Base-by-base conservation (phyloP, 768 basidiomycete genomes). In the Rhodotorula babjevae region DNA sequence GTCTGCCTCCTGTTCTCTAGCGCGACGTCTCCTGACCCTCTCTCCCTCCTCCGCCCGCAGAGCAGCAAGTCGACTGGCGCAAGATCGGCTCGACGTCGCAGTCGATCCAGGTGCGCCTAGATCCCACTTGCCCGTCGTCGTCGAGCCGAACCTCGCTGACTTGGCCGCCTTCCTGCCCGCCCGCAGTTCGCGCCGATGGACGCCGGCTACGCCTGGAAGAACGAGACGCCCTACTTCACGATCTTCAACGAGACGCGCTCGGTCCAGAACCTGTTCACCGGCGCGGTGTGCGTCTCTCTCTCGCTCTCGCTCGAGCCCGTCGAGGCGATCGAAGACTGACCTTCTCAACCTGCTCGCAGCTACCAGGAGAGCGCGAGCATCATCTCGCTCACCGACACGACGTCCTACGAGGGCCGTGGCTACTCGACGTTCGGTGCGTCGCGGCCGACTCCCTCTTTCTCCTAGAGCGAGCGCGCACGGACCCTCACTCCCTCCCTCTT, bases 61-160 rank as follows among this genome's bases (percentile, higher is more conserved):
- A 1, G 53, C 53, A 55, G 53, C 89, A 93, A 80, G 82, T 88
- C 69, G 83, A 92, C 74, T 64, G 67, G 71, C 81, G 6, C 84
- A 86, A 77, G 77, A 82, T 65, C 49, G 79, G 90, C 86, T 56
- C 83, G 76, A 89, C 89, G 3, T 92, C 91, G 3, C 93, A 94
- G 81, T 89, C 87, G 76, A 85, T 86, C 78, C 92, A 94, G 81
- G 64, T 76, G n/a, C 70, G 71, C 36, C 68, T 62, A 14, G 12
- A 36, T 36, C 19, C 52, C n/a, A 15, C 40, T 46, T 46, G 3
- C 44, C 12, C 18, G 44, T 14, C 8, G 8, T 11, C 12, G 44
- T 12, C 59, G 9, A 25, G 23, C 10, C 33, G n/a, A 36, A 5
- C 36, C 5, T 31, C 40, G 44, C 25, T n/a, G 36, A 25, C 19